Base-by-base conservation (phyloP, 2,329 filamentous ascomycete genomes). In the Penicillium paneum region DNA sequence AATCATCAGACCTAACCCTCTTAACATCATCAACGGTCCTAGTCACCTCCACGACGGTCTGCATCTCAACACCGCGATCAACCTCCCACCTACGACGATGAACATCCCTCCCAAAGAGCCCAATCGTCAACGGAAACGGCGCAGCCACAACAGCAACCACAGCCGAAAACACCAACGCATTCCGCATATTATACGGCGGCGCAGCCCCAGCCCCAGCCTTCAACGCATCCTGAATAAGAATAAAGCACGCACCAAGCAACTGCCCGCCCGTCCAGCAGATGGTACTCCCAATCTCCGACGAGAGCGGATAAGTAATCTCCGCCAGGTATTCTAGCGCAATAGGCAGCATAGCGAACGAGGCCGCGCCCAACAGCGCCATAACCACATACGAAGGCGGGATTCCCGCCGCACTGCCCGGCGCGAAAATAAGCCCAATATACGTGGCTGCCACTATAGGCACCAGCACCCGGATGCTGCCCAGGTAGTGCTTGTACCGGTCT, bases 211-310 rank as follows among this genome's bases (percentile, higher is more conserved):
- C 65, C 0, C 77, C 78, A 0, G 76, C 74, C 63, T 78, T 78
- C 42, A 97, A 78, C 17, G 87, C 89, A 69, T 91, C 87, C 76
- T 90, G 89, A 54, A 93, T 75, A 29, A 99, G 76, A 65, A 97
- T 89, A 67, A 97, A 96, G 28, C 92, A 74, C 2, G 85, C 92
- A 12, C 94, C 94, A 0, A 95, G 74, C 8, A 97, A 74, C 76
- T 97, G 93, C 0, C 94, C 93, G 6, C 88, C 88, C 1, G 84
- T 83, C 94, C 94, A 97, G 66, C 88, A 89, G 21, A 95, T 78
- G 28, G 89, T 91, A 58, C 85, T 89, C 0, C 89, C 90, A 41
- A 97, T 83, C 74, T 96, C 93, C 0, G 94, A 92, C 38, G 85
- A 87, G 26, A 95, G 84, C 0, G 94, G 94, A 67, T 94, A 90